phyloP scores from a whole-genome alignment of 179 eudicot species.

The Carnegiea gigantea region DNA sequence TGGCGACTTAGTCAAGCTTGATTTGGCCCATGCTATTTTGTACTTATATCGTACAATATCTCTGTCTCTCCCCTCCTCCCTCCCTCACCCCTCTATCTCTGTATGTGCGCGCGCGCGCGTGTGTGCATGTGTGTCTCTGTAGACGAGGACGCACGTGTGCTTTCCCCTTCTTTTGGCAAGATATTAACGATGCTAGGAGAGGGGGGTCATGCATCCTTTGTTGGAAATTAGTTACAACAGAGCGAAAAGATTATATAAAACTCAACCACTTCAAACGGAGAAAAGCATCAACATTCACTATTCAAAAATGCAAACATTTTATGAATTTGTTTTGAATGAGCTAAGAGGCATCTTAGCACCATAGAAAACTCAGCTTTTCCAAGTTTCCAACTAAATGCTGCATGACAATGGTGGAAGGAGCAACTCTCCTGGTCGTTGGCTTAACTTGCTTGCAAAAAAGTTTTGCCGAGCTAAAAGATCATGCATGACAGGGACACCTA shows the following conservation, averaged over 20 bases:
- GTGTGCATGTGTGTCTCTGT: too few relatives aligned
- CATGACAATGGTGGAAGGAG: background rate
- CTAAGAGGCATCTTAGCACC: background rate
- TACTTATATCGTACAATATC: background rate
- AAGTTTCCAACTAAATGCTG: background rate
- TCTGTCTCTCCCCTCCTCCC: background rate
- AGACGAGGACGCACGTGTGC: background rate
- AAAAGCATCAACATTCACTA: background rate
- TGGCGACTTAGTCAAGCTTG: background rate
- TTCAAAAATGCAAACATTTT: background rate
- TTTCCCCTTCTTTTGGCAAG: background rate
- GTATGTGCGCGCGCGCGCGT: background rate
- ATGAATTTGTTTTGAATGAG: background rate
- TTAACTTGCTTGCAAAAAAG: background rate
- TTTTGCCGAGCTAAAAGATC: background rate
- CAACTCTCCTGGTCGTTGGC: background rate
- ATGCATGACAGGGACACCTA: background rate
- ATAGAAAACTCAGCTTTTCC: background rate
- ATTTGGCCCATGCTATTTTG: background rate
- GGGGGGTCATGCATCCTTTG: background rate
- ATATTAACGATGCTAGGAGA: background rate
- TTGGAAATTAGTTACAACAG: background rate
- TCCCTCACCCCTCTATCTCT: too few relatives aligned
- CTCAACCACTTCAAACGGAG: background rate
- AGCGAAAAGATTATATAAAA: background rate